Evolutionary conservation across 768 basidiomycete species (phyloP), one percentile per base, ranked within the genome.

Genomic region (Pleurotus citrinopileatus): DNA sequence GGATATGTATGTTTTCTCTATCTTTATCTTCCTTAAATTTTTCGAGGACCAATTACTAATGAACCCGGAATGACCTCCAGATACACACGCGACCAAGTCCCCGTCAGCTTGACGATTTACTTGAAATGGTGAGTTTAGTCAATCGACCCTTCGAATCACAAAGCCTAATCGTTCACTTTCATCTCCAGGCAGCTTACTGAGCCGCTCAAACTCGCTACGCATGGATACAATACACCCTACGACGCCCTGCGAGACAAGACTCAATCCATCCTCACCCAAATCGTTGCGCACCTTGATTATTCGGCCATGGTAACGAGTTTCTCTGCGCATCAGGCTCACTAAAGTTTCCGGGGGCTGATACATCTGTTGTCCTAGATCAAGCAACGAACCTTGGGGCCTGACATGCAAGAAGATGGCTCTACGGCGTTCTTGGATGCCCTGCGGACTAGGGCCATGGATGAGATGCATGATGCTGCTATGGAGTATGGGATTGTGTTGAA

Each of bases 61-160:
- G n/a, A n/a, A n/a, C n/a, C n/a, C n/a, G n/a, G n/a, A n/a, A n/a
- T n/a, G n/a, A n/a, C n/a, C 32, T 15, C 32, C 32, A 34, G 32
- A 60, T 92, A 87, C 68, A 91, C 91, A 2, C 84, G 89, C 37
- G 91, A 91, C 59, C 90, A 93, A 71, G 91, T 91, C 6, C 91
- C 91, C 25, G 91, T 91, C 56, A 82, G 84, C 70, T 70, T 92
- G 65, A 90, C 85, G 4, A 86, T 93, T 57, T 93, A 91, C 65
- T 74, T 93, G 45, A 91, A 92, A 66, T 93, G 88, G 55, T 56
- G 20, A 47, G 47, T 55, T 23, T 43, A 22, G 22, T n/a, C n/a
- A n/a, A 7, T 9, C 26, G 7, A 2, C 19, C 13, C 36, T 19
- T 25, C 43, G 9, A 32, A n/a, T 19, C 44, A 6, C 17, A 26